These are phyloP conservation scores for Neurospora sp. DNA, from an alignment of 2,329 filamentous ascomycete genomes.

Conservation along the genomic window DNA sequence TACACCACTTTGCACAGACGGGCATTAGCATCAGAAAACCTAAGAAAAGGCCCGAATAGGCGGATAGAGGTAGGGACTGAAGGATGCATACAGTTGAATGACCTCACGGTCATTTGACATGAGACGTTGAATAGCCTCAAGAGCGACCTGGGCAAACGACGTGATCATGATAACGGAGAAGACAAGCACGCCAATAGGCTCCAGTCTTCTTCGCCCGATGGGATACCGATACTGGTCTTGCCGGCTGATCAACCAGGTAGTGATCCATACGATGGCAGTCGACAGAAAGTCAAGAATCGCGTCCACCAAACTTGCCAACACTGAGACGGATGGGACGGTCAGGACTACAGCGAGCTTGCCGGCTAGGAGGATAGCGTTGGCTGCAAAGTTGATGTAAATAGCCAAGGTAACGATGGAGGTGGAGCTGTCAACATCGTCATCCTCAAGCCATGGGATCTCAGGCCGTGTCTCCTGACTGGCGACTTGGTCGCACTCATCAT, in stretches of 20 bases:
- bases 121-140: constrained; percentile 60
- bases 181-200: constrained; percentile 71
- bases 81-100: constrained; percentile 48
- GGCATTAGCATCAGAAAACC: constrained; percentile 3
- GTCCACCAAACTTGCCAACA: constrained; percentile 70
- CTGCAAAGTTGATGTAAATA: constrained; percentile 76
- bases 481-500: constrained; percentile 31
- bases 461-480: constrained; percentile 32
- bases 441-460: constrained; percentile 61
- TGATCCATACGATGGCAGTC: constrained; percentile 73
- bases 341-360: constrained; percentile 71
- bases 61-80: not conserved
- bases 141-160: constrained; percentile 67
- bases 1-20: constrained; percentile 32
- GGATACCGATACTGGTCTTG: constrained; percentile 70
- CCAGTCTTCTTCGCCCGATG: constrained; percentile 62
- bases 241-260: constrained; percentile 62
- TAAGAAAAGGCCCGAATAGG: not conserved
- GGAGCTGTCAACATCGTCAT: constrained; percentile 61
- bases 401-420: constrained; percentile 73
- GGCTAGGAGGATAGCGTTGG: constrained; percentile 64
- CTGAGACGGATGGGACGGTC: constrained; percentile 71
- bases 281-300: constrained; percentile 72
- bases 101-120: constrained; percentile 51
- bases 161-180: constrained; percentile 84